These are phyloP conservation scores for Pholiota microspora DNA, from an alignment of 768 basidiomycete genomes.

Conservation along the genomic window DNA sequence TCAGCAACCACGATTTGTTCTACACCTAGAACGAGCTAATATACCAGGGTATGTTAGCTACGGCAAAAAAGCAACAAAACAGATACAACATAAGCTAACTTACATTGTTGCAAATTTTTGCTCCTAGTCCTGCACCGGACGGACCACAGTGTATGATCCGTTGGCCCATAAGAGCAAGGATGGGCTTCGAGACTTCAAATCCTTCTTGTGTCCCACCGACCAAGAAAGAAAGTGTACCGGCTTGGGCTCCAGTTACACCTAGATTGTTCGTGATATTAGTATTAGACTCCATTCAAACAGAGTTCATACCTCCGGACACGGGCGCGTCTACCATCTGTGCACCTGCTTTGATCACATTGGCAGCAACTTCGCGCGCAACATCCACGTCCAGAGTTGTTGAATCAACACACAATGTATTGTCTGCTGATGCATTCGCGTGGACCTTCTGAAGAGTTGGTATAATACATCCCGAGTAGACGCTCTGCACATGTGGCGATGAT, in stretches of 20 bases:
- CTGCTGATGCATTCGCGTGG: conserved; percentile 29
- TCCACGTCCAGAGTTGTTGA: conserved; percentile 88
- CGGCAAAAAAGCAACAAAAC: too few relatives aligned
- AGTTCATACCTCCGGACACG: conserved; percentile 79
- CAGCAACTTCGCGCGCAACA: conserved; percentile 66
- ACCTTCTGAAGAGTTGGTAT: conserved; percentile 59
- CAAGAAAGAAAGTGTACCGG: conserved; percentile 87
- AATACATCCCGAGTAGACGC: conserved; percentile 73
- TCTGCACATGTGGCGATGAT: conserved; percentile 82
- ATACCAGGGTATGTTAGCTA: too few relatives aligned
- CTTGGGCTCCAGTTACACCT: conserved; percentile 87
- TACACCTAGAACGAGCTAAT: conserved; percentile 65
- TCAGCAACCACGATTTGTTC: conserved; percentile 86
- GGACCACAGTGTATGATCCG: conserved; percentile 82
- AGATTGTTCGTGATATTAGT: neutral
- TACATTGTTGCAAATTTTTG: conserved; percentile 91
- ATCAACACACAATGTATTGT: conserved; percentile 72
- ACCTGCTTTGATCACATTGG: conserved; percentile 47
- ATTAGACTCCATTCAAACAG: conserved; percentile 3
- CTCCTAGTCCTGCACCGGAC: conserved; percentile 78
- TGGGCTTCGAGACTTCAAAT: conserved; percentile 55
- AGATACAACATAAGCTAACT: too few relatives aligned
- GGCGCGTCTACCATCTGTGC: conserved; percentile 90
- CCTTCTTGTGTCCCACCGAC: conserved; percentile 72
- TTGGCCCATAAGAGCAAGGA: conserved; percentile 73